Evolutionary conservation across 805 yeast genomes (phyloP).

Genomic region (Tetrapisispora nanseiensis): DNA sequence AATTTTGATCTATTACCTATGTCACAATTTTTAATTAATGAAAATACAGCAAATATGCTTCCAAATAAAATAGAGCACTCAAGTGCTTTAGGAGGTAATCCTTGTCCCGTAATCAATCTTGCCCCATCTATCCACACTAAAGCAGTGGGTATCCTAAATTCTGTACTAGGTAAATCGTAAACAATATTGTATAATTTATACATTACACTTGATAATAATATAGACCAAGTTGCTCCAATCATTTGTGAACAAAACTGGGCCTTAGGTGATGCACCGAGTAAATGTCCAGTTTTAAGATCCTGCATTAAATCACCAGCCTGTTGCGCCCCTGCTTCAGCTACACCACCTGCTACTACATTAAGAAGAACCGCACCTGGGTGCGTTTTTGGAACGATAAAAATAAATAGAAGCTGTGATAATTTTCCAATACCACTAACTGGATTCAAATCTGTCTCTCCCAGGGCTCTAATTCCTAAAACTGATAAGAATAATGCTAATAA

Average conservation of each 20-base stretch:
- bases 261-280: conserved; percentile 82
- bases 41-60: conserved; percentile 53
- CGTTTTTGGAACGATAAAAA: conserved; percentile 60
- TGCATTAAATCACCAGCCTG: conserved; percentile 98
- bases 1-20: conserved; percentile 33
- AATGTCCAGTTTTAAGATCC: conserved; percentile 88
- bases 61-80: conserved; percentile 56
- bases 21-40: conserved; percentile 52
- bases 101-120: conserved; percentile 81
- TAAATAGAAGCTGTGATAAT: conserved; percentile 81
- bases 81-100: conserved; percentile 71
- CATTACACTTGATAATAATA: conserved; percentile 68
- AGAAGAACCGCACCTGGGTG: conserved; percentile 77
- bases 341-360: conserved; percentile 89
- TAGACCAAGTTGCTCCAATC: conserved; percentile 80
- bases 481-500: conserved; percentile 70
- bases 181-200: conserved; percentile 73
- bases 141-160: conserved; percentile 88
- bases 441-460: conserved; percentile 93
- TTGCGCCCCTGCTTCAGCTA: conserved; percentile 98
- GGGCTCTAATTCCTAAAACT: conserved; percentile 80
- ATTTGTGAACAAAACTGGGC: conserved; percentile 89
- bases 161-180: conserved; percentile 73
- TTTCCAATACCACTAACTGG: conserved; percentile 97
- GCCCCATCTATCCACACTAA: conserved; percentile 96